Conservation (phyloP, 2,329 filamentous ascomycete species). For the Aspergillus intermedius region DNA sequence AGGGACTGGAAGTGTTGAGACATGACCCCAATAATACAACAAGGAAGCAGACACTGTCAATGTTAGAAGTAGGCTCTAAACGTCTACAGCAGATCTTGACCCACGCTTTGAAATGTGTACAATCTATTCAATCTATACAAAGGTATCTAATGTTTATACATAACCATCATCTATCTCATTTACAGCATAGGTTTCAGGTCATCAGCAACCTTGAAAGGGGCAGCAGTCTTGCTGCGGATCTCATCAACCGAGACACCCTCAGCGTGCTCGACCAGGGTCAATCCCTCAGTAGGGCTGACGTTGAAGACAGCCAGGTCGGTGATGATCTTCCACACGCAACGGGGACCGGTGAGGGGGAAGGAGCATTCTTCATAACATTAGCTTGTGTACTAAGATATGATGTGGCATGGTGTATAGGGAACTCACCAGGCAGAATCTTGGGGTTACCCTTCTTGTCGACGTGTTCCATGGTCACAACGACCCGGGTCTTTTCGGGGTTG, state of each 20-base stretch:
- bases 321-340: conserved; percentile 63
- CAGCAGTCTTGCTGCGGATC: conserved; percentile 64
- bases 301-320: conserved; percentile 68
- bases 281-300: conserved; percentile 57
- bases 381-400: background rate
- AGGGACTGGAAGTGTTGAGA: conserved; percentile 23
- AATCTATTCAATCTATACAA: background rate
- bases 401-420: background rate
- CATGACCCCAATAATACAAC: conserved; percentile 27
- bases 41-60: background rate
- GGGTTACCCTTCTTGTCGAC: conserved; percentile 62
- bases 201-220: conserved; percentile 58
- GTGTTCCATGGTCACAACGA: conserved; percentile 66
- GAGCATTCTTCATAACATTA: conserved; percentile 45
- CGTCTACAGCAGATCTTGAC: too few species aligned
- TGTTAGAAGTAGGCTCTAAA: background rate
- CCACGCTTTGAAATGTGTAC: background rate
- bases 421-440: conserved; percentile 51
- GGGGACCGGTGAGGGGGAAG: conserved; percentile 60
- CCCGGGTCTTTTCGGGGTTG: conserved; percentile 65
- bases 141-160: background rate
- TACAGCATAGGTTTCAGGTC: conserved; percentile 49
- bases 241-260: conserved; percentile 65
- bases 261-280: conserved; percentile 59
- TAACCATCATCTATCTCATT: conserved; percentile 4